These are phyloP conservation scores for Suhomyces guaymorum DNA, from an alignment of 1,139 yeast species.

Conservation along the genomic window DNA sequence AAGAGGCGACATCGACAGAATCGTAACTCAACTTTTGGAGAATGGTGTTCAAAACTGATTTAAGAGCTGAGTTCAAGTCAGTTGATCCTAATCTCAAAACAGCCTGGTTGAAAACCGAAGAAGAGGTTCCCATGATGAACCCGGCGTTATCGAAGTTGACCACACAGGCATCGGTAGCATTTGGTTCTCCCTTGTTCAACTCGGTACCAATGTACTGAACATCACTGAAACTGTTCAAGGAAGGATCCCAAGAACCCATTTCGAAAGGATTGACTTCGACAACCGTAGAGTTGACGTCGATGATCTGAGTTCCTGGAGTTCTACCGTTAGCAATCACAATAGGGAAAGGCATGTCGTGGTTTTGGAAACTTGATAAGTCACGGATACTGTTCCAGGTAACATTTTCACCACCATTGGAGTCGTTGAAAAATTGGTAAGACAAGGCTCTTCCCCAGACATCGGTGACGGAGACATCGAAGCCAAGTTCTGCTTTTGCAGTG, in stretches of 20 bases:
- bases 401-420: constrained; percentile 30
- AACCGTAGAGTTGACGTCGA: constrained; percentile 42
- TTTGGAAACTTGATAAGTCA: constrained; percentile 28
- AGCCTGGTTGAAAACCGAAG: constrained; percentile 59
- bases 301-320: constrained; percentile 34
- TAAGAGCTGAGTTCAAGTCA: constrained; percentile 25
- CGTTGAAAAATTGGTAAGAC: constrained; percentile 36
- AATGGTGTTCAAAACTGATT: constrained; percentile 28
- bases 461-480: constrained; percentile 40
- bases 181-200: constrained; percentile 30
- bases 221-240: constrained; percentile 32
- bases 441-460: constrained; percentile 50
- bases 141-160: constrained; percentile 72
- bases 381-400: constrained; percentile 43
- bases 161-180: constrained; percentile 41
- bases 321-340: constrained; percentile 44
- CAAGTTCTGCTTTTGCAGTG: constrained; percentile 35
- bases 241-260: constrained; percentile 49
- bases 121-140: constrained; percentile 70
- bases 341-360: constrained; percentile 45
- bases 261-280: constrained; percentile 46
- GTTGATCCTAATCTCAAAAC: constrained; percentile 24
- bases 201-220: constrained; percentile 39
- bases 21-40: constrained; percentile 27
- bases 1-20: constrained; percentile 42